A percentile compares a stretch with the other conserved stretches of the same genome.
These are phyloP conservation scores for Lipomyces yarrowii DNA, from an alignment of 1,139 yeast species.

Conservation along the genomic window DNA sequence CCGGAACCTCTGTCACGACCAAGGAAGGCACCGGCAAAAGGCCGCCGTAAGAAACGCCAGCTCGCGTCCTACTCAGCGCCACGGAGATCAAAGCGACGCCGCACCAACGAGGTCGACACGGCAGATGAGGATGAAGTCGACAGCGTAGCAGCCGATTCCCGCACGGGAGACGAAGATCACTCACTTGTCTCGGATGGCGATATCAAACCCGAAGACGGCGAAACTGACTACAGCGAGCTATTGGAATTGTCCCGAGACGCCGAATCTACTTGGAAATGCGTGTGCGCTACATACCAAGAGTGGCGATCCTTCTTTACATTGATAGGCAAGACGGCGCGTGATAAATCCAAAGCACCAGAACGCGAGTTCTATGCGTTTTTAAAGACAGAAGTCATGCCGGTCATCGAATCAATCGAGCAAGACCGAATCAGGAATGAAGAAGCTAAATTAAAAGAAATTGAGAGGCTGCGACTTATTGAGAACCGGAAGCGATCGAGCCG, in stretches of 20 bases:
- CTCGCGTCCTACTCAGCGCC: constrained; percentile 19
- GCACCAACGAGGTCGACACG: constrained; percentile 18
- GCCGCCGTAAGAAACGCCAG: constrained; percentile 12
- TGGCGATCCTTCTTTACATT: constrained; percentile 39
- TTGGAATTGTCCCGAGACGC: constrained; percentile 31
- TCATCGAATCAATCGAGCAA: constrained; percentile 36
- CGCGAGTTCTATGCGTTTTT: constrained; percentile 34
- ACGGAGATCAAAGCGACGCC: constrained; percentile 25
- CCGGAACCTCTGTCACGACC: constrained; percentile 25
- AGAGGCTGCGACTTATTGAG: constrained; percentile 27
- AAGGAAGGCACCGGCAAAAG: background rate
- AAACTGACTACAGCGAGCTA: constrained; percentile 9
- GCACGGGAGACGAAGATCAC: constrained; percentile 4
- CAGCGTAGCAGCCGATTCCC: background rate
- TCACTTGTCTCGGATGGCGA: background rate
- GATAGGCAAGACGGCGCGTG: constrained; percentile 31
- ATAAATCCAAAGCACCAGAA: constrained; percentile 29
- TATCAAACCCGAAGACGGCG: constrained; percentile 7
- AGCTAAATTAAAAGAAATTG: constrained; percentile 39
- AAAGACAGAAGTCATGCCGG: constrained; percentile 38
- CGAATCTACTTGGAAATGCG: constrained; percentile 41
- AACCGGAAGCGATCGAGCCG: constrained; percentile 34
- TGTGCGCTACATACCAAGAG: constrained; percentile 40
- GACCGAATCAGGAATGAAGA: constrained; percentile 35
- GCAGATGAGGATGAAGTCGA: constrained; percentile 19